These are phyloP conservation scores for Chaetomium olivaceum DNA, from an alignment of 2,329 filamentous ascomycete species.

Conservation along the genomic window DNA sequence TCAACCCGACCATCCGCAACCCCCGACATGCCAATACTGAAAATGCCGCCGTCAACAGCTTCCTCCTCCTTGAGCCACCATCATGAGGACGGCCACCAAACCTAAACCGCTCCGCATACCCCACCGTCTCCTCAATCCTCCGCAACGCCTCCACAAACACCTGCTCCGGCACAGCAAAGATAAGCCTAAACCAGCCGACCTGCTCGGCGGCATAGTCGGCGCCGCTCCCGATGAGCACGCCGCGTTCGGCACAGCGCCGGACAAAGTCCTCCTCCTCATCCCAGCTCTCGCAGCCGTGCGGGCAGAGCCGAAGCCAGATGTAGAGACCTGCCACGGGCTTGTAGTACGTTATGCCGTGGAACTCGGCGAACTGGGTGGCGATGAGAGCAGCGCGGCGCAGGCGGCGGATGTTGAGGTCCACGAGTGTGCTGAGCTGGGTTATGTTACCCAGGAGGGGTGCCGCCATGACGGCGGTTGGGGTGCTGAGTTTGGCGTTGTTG, in stretches of 20 bases:
- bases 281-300: not conserved
- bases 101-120: no score
- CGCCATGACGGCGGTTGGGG: not conserved
- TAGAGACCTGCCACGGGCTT: not conserved
- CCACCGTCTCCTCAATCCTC: not conserved
- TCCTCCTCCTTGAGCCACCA: no score
- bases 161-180: not conserved
- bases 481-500: not conserved
- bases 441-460: not conserved
- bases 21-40: no score
- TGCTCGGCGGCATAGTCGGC: not conserved
- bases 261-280: no score
- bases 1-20: no score
- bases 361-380: not conserved
- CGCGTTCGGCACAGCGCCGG: not conserved
- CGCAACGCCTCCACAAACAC: not conserved
- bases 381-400: not conserved
- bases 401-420: not conserved
- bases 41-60: no score
- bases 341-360: not conserved
- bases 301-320: not conserved
- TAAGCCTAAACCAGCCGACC: not conserved
- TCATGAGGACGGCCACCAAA: no score
- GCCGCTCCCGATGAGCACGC: not conserved
- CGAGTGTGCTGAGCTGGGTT: no score